phyloP scores from a whole-genome alignment of 2,329 filamentous ascomycete species.

The Exophiala oligosperma region DNA sequence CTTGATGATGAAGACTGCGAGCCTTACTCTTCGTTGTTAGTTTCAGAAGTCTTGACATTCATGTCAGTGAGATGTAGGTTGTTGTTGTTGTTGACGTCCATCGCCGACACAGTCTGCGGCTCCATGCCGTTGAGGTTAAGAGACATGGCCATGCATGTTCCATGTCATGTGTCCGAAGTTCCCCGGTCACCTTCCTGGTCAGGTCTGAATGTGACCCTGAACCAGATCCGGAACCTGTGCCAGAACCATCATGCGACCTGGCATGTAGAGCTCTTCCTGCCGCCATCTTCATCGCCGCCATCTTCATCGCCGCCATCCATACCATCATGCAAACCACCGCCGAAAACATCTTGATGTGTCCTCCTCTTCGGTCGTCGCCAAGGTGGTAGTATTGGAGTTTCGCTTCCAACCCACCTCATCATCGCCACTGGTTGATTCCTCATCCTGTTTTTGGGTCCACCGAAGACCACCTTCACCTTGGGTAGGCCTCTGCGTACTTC shows the following conservation, averaged over 20 bases:
- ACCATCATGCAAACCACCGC: constrained; percentile 15
- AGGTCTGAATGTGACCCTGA: constrained; percentile 6
- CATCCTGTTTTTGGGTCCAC: constrained; percentile 6
- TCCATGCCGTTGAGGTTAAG: constrained; percentile 74
- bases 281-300: constrained; percentile 1
- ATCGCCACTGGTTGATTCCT: constrained; percentile 13
- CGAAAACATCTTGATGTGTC: constrained; percentile 27
- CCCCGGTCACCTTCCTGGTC: too few relatives aligned
- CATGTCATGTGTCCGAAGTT: constrained; percentile 5
- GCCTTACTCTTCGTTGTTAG: too few relatives aligned
- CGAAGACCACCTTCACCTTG: constrained; percentile 9
- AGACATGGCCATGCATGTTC: neutral
- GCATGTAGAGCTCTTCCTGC: constrained; percentile 16
- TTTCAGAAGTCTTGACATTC: constrained; percentile 41
- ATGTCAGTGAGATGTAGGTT: constrained; percentile 77
- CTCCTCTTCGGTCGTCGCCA: constrained; percentile 29
- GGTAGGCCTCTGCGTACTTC: constrained; percentile 25
- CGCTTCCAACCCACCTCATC: constrained; percentile 12
- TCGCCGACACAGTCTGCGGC: constrained; percentile 66
- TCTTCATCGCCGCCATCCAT: constrained; percentile 16
- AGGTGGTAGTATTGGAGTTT: constrained; percentile 18
- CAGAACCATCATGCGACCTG: constrained; percentile 14
- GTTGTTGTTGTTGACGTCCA: constrained; percentile 75
- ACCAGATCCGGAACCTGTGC: neutral
- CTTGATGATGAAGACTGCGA: too few relatives aligned